Percentiles rank a stretch among this genome's conserved stretches.
These are phyloP conservation scores for Solanum virginianum DNA, from an alignment of 257 asterid genomes.

Conservation along the genomic window DNA sequence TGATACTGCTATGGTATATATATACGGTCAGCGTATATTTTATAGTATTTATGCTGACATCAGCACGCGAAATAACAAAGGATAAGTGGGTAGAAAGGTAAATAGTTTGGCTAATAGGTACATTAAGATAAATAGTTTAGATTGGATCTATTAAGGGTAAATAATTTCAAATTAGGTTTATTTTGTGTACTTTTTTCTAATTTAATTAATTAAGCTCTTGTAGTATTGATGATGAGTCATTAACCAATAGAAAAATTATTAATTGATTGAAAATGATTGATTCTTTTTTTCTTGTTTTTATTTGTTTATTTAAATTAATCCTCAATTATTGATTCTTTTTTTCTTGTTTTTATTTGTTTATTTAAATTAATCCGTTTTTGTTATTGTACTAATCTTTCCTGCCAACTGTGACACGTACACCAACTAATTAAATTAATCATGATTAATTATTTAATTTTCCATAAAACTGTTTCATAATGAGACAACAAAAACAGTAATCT, in stretches of 20 bases:
- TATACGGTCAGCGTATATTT: no score
- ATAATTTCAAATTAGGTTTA: no score
- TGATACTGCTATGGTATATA: no score
- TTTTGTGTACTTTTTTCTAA: no score
- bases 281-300: neutral
- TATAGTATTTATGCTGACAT: no score
- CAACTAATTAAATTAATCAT: neutral
- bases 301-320: neutral
- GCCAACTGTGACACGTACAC: neutral
- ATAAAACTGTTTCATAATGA: neutral
- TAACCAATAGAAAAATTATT: neutral
- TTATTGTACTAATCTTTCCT: neutral
- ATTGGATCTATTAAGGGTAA: no score
- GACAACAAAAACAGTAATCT: neutral
- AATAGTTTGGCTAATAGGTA: no score
- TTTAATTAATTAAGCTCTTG: neutral
- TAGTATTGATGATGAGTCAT: neutral
- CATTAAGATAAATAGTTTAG: no score
- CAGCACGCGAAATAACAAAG: no score
- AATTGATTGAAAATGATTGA: neutral
- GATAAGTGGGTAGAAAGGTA: no score
- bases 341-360: neutral
- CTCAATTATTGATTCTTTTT: no score
- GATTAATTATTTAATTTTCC: neutral
- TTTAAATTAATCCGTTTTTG: neutral